Evolutionary conservation across 306 rosid genomes (phyloP).

Genomic region (Quercus gilva): DNA sequence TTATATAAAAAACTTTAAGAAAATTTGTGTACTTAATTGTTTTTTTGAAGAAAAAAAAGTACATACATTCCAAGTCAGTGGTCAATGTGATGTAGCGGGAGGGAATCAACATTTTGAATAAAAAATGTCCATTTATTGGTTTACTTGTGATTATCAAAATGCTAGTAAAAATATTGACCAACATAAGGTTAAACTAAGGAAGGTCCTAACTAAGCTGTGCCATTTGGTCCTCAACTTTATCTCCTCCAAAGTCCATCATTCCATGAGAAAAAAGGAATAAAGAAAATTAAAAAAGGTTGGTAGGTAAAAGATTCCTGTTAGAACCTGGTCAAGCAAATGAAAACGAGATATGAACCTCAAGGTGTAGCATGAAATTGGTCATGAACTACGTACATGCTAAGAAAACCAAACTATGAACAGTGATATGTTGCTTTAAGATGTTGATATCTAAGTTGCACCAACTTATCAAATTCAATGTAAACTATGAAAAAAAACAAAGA

Average conservation of each 20-base stretch:
- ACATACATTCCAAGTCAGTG: constrained; percentile 23
- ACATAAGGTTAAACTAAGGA: neutral
- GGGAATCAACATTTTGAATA: neutral
- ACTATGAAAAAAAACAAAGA: neutral
- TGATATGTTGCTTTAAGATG: too few species aligned
- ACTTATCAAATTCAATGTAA: too few species aligned
- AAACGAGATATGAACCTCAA: too few species aligned
- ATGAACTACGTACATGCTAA: too few species aligned
- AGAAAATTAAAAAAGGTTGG: too few species aligned
- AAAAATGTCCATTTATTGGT: neutral
- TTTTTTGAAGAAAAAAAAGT: neutral
- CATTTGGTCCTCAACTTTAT: neutral
- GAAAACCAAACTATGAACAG: too few species aligned
- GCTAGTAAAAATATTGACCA: neutral
- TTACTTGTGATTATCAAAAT: neutral
- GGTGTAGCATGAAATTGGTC: too few species aligned
- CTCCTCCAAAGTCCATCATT: neutral
- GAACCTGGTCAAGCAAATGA: too few species aligned
- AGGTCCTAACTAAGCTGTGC: neutral
- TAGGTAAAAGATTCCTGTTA: too few species aligned
- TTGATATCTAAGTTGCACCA: too few species aligned
- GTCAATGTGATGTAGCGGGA: constrained; percentile 23
- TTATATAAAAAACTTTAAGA: neutral
- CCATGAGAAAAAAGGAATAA: too few species aligned
- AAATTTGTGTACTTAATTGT: neutral